Percentiles rank a stretch among this genome's conserved stretches.
These are phyloP conservation scores for Aspergillus alliaceus DNA, from an alignment of 2,329 filamentous ascomycete species.

Conservation along the genomic window DNA sequence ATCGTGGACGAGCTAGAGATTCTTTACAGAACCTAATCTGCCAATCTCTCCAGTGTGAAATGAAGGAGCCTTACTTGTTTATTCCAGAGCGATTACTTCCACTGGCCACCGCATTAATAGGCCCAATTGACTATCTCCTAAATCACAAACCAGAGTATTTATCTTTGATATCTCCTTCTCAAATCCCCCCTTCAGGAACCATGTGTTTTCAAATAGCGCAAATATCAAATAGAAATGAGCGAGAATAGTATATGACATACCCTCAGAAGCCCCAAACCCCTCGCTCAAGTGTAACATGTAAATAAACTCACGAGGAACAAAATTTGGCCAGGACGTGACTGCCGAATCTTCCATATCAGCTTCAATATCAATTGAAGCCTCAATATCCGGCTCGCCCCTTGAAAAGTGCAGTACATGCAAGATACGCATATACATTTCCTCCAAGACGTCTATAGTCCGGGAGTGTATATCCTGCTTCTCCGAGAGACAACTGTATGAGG, in stretches of 20 bases:
- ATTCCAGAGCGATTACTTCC: too few species aligned
- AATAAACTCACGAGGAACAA: conserved; percentile 14
- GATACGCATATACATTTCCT: conserved; percentile 14
- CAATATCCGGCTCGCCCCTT: neutral
- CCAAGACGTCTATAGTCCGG: neutral
- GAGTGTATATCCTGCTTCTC: neutral
- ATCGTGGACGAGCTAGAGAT: too few species aligned
- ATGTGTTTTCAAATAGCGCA: conserved; percentile 2
- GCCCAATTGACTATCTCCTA: neutral
- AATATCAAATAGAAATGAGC: conserved; percentile 18
- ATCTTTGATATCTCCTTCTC: conserved; percentile 8
- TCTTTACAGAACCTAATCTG: too few species aligned
- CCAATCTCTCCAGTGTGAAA: too few species aligned
- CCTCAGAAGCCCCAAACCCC: neutral
- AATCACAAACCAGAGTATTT: neutral
- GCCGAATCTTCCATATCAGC: conserved; percentile 20
- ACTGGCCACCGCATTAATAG: conserved; percentile 11
- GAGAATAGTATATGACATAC: conserved; percentile 14
- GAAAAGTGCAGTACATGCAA: conserved; percentile 15
- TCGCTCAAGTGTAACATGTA: conserved; percentile 3
- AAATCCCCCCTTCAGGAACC: conserved; percentile 1
- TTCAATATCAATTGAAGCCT: conserved; percentile 12
- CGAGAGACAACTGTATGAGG: rapidly evolving
- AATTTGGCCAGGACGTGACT: conserved; percentile 15
- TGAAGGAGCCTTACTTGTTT: too few species aligned